phyloP scores from a whole-genome alignment of 176 grass and related monocot genomes.

The Oryza rufipogon region DNA sequence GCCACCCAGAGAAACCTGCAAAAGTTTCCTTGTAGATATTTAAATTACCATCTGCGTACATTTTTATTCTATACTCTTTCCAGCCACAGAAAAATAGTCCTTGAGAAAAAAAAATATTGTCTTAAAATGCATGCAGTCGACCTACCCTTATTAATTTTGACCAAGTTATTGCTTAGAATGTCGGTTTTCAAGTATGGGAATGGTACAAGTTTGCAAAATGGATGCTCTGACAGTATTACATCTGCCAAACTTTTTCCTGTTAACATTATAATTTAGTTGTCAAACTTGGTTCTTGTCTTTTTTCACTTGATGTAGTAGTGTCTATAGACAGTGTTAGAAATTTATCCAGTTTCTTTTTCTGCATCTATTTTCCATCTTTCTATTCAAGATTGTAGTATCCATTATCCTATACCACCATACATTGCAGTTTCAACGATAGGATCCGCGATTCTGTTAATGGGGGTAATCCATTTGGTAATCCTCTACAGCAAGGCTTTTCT shows the following conservation, averaged over 20 bases:
- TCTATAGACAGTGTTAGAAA: slow-evolving; percentile 1
- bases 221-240: background rate
- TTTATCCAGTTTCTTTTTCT: slow-evolving; percentile 11
- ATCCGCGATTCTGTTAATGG: slow-evolving; percentile 91
- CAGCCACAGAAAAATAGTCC: background rate
- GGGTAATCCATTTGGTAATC: slow-evolving; percentile 87
- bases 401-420: slow-evolving; percentile 8
- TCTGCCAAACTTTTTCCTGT: background rate
- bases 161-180: background rate
- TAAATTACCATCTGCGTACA: background rate
- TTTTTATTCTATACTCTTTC: background rate
- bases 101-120: background rate
- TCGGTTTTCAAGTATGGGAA: background rate
- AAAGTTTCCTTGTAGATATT: background rate
- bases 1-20: background rate
- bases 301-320: background rate
- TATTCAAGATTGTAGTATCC: background rate
- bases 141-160: background rate
- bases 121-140: background rate
- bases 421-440: slow-evolving; percentile 92
- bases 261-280: background rate
- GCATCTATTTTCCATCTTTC: background rate
- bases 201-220: background rate
- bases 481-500: slow-evolving; percentile 86
- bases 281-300: background rate